Conservation (phyloP, 164 flowering plant species). For the Nymphaea colorata region DNA sequence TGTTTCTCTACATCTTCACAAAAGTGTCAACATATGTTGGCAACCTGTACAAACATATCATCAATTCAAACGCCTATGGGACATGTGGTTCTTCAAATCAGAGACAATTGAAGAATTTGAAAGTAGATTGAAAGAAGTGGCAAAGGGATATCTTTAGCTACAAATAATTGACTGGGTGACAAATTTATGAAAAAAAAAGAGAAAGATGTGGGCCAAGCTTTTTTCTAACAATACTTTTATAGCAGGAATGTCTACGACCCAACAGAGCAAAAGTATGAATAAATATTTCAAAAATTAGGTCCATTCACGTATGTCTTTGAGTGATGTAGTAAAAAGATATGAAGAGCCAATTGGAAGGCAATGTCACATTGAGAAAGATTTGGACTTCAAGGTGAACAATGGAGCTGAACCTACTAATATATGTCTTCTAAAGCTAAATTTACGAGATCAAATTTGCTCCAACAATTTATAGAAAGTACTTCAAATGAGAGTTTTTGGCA, state of each 20-base stretch:
- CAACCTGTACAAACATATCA: neutral
- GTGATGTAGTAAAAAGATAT: neutral
- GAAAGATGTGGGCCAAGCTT: conserved; percentile 1
- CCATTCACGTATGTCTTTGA: neutral
- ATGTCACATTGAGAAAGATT: neutral
- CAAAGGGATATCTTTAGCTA: neutral
- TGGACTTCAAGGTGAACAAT: neutral
- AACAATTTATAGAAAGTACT: neutral
- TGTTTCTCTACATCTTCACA: neutral
- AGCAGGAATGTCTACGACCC: conserved; percentile 5
- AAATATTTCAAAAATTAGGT: conserved; percentile 2
- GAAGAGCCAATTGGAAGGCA: neutral
- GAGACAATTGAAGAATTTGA: conserved; percentile 7
- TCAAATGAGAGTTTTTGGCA: neutral
- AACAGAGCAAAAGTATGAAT: conserved; percentile 1
- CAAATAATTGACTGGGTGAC: conserved; percentile 3
- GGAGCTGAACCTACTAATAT: neutral
- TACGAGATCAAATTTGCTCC: neutral
- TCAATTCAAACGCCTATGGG: neutral
- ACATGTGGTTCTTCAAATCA: neutral
- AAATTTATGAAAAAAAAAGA: neutral
- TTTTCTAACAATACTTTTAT: conserved; percentile 3
- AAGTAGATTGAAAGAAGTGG: neutral
- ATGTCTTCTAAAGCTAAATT: neutral
- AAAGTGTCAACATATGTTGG: conserved; percentile 2